Conservation (phyloP, 106 monocot genomes). For the Chionographis japonica region DNA sequence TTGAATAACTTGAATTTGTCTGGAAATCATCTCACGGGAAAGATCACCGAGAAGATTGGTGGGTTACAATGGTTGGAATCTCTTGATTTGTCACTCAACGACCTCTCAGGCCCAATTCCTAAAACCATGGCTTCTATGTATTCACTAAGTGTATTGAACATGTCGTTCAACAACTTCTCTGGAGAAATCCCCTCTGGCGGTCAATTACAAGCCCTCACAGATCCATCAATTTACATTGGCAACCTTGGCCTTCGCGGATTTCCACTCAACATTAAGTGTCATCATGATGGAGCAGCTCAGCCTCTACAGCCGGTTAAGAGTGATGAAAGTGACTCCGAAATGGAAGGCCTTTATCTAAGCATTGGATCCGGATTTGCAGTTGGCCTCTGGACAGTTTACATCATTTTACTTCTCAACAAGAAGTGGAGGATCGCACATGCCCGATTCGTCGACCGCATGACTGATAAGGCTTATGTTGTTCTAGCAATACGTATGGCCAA, state of each 20-base stretch:
- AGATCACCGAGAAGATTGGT: constrained; percentile 8
- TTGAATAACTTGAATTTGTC: constrained; percentile 13
- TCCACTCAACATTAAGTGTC: not conserved
- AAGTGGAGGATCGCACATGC: constrained; percentile 2
- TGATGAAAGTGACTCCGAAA: not conserved
- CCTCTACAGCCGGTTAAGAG: not conserved
- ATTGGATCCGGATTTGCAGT: constrained; percentile 2
- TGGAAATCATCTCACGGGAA: constrained; percentile 9
- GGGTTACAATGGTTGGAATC: constrained; percentile 1
- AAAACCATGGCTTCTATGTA: not conserved
- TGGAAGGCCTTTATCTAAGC: not conserved
- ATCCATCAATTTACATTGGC: constrained; percentile 17
- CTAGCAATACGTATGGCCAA: too few relatives aligned
- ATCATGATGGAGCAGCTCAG: not conserved
- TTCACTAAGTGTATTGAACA: constrained; percentile 6
- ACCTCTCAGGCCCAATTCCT: constrained; percentile 16
- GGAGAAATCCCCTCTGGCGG: constrained; percentile 15
- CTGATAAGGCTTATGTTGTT: not conserved
- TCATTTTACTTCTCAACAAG: constrained; percentile 4
- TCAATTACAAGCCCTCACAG: constrained; percentile 11
- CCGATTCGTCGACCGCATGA: constrained; percentile 1
- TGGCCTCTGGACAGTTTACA: constrained; percentile 6
- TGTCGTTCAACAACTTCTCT: constrained; percentile 21
- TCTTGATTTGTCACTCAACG: constrained; percentile 16
- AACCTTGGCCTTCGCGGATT: constrained; percentile 22